These are phyloP conservation scores for Metarhizium album DNA, from an alignment of 2,329 filamentous ascomycete species.

Conservation along the genomic window DNA sequence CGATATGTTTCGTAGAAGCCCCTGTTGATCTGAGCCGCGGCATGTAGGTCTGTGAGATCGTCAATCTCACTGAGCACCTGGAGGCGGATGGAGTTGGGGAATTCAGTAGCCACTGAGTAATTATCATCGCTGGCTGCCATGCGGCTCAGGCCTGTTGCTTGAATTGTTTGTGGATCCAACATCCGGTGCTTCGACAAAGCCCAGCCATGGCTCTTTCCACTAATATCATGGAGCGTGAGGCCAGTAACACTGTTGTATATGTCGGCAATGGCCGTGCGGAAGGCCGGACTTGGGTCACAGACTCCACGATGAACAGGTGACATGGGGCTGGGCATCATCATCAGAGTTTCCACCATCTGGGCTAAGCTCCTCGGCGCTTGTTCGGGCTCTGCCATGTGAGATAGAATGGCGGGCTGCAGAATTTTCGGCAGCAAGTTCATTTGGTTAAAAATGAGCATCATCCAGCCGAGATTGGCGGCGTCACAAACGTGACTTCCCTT, in stretches of 20 bases:
- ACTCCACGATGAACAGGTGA: constrained; percentile 29
- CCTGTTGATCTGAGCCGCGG: constrained; percentile 30
- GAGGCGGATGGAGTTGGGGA: constrained; percentile 27
- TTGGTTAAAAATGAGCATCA: constrained; percentile 40
- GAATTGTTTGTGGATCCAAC: constrained; percentile 24
- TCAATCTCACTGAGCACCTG: constrained; percentile 30
- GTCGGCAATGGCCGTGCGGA: constrained; percentile 36
- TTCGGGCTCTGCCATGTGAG: constrained; percentile 13
- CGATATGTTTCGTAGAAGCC: constrained; percentile 35
- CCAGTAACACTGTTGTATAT: constrained; percentile 40
- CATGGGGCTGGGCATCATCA: constrained; percentile 32
- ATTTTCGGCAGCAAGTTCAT: constrained; percentile 32
- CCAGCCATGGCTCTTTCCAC: constrained; percentile 38
- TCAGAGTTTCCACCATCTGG: constrained; percentile 32
- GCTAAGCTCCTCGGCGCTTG: constrained; percentile 29
- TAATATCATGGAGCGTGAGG: constrained; percentile 37
- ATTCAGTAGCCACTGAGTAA: constrained; percentile 22
- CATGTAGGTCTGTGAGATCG: constrained; percentile 30
- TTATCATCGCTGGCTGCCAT: constrained; percentile 22
- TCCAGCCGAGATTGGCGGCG: constrained; percentile 41
- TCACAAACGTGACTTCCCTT: constrained; percentile 40
- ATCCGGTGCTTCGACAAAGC: constrained; percentile 30
- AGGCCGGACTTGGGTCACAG: constrained; percentile 38
- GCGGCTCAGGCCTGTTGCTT: constrained; percentile 16
- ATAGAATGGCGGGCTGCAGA: constrained; percentile 20